These are phyloP conservation scores for Claviceps sp. DNA, from an alignment of 2,329 filamentous ascomycete genomes.

Conservation along the genomic window DNA sequence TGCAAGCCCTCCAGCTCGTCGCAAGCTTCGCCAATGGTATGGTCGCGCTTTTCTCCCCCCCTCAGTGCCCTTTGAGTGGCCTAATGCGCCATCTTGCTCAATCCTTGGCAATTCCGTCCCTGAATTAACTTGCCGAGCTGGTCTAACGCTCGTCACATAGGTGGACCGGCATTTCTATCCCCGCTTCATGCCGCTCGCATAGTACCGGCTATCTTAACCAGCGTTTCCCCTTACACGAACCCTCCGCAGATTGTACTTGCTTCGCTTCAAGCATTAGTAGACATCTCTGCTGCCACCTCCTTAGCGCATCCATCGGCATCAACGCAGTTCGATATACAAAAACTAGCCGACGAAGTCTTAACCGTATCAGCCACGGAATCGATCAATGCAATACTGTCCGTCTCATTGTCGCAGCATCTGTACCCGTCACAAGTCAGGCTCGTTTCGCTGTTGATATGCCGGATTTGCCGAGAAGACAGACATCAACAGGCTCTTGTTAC, in stretches of 20 bases:
- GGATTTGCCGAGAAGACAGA: slow-evolving; percentile 51
- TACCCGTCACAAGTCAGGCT: slow-evolving; percentile 50
- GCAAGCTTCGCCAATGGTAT: slow-evolving; percentile 74
- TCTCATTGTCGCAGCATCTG: slow-evolving; percentile 36
- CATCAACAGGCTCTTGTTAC: slow-evolving; percentile 62
- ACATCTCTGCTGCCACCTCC: slow-evolving; percentile 52
- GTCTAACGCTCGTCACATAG: slow-evolving; percentile 37
- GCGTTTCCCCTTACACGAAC: slow-evolving; percentile 51
- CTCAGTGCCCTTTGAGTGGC: background rate
- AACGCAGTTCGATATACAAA: slow-evolving; percentile 32
- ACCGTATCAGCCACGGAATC: slow-evolving; percentile 44
- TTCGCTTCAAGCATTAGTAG: slow-evolving; percentile 60
- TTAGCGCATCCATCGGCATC: slow-evolving; percentile 37
- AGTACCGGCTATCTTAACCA: slow-evolving; percentile 56
- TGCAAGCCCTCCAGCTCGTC: slow-evolving; percentile 76
- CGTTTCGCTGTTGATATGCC: slow-evolving; percentile 40
- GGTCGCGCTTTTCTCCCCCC: slow-evolving; percentile 8
- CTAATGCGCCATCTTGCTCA: background rate
- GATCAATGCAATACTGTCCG: slow-evolving; percentile 51
- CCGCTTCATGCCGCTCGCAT: slow-evolving; percentile 57
- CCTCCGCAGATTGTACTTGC: slow-evolving; percentile 56
- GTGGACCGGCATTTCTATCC: slow-evolving; percentile 63
- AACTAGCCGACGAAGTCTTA: slow-evolving; percentile 54
- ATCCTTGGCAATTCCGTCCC: background rate
- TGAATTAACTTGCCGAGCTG: background rate